Evolutionary conservation across 2,329 filamentous ascomycete species (phyloP), one percentile per base, ranked within the genome.

Genomic region (Lasiodiplodia hormozganensis): DNA sequence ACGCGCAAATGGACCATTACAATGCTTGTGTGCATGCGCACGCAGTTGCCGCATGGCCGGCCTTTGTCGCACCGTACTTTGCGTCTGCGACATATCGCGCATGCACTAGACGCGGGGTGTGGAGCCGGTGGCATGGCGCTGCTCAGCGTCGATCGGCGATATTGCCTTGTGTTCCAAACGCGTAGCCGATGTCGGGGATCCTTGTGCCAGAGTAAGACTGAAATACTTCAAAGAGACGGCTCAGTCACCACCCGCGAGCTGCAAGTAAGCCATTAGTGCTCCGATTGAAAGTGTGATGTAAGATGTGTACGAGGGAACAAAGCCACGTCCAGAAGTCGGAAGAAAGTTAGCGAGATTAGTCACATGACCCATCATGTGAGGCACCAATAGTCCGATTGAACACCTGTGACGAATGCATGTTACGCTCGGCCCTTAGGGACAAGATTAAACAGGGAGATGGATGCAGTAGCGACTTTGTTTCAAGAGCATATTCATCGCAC

Each of bases 21-120:
- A 25, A 25, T 25, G 25, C 25, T 25, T 25, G 25, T 53, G 51
- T 28, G 21, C 51, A 28, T 25, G 10, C 51, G 51, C 51, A n/a
- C 21, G 23, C 51, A 53, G 21, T 53, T 53, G 51, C 14, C 51
- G 51, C 51, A 53, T 10, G 51, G 51, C 4, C 5, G 51, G 51
- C 51, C 23, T 53, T 53, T 53, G 21, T 53, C 51, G 51, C 51
- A 53, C 28, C 51, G 51, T 11, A 53, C 51, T n/a, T 53, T 53
- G 51, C 51, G 51, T 28, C 51, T 53, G 25, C 23, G 51, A 53
- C 51, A 53, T 53, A 10, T 28, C 21, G 51, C 21, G 21, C 51
- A 53, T 16, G 51, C 51, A 25, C 8, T 4, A 21, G 47, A 10
- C 8, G 47, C 47, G 47, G 18, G 4, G 47, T n/a, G 47, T 51